Percentiles rank a stretch among this genome's conserved stretches.
Conservation (phyloP, 169 alveolate species). For the Eimeria acervulina region DNA sequence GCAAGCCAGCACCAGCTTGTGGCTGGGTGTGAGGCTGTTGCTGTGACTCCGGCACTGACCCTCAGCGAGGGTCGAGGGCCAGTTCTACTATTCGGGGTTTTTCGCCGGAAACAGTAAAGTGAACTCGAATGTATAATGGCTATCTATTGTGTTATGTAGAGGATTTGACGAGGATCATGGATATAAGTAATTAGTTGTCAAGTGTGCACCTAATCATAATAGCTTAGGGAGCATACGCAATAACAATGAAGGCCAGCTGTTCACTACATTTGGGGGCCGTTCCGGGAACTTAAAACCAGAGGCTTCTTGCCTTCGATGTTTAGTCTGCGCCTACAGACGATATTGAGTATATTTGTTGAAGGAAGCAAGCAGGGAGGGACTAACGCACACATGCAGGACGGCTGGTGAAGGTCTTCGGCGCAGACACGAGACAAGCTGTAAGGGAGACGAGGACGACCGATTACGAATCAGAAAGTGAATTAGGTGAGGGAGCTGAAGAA, state of each 20-base stretch:
- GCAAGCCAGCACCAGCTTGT: too few relatives aligned
- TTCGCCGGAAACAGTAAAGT: too few relatives aligned
- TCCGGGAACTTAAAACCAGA: background rate
- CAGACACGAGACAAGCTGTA: background rate
- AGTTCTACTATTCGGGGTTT: too few relatives aligned
- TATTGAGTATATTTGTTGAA: background rate
- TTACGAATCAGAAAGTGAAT: background rate
- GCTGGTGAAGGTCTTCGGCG: background rate
- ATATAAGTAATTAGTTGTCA: too few relatives aligned
- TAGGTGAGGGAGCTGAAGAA: background rate
- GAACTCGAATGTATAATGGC: too few relatives aligned
- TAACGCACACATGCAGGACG: background rate
- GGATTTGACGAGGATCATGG: too few relatives aligned
- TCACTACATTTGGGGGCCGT: background rate
- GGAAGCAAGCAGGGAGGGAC: background rate
- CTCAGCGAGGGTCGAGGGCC: too few relatives aligned
- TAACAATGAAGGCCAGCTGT: background rate
- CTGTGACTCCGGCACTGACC: too few relatives aligned
- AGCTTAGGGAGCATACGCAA: background rate
- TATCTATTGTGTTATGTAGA: too few relatives aligned
- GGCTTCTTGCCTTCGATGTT: background rate
- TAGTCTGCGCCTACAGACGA: background rate
- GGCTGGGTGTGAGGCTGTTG: too few relatives aligned
- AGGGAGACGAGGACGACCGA: background rate
- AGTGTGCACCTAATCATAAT: too few relatives aligned